Base-by-base conservation (phyloP, 2,329 filamentous ascomycete species). In the Cercospora sp. region DNA sequence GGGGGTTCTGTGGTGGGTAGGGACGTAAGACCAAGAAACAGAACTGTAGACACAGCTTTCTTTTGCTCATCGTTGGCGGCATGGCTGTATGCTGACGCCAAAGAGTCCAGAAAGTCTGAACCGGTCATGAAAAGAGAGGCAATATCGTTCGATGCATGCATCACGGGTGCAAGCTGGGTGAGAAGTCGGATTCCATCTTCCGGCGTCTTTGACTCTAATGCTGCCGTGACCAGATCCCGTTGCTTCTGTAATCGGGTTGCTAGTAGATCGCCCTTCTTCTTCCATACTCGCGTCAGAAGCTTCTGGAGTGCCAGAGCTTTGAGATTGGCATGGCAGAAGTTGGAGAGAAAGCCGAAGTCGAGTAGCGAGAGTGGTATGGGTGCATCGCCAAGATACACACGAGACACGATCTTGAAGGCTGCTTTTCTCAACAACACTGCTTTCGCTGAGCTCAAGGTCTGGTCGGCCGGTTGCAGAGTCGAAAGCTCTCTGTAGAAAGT, bases 101-200 rank as follows among this genome's bases (percentile, higher is more conserved):
- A 83, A 0, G 90, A 88, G 77, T 97, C 94, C 20, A 97, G 80
- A 73, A 95, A 94, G 79, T 97, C 94, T 61, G 91, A 93, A 0
- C 94, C 94, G 0, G 91, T 91, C 73, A 96, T 86, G 74, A 97
- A 89, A 72, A 91, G 83, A 6, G 81, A 79, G 31, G 84, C 86
- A 55, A 81, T 81, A 26, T 84, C 81, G 0, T 87, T 82, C 5
- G 89, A 92, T 6, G 82, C 83, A 72, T 87, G 84, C 5, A 93
- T 80, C 3, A 94, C 80, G 60, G 87, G 84, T 67, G 88, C 91
- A n/a, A 92, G 76, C 9, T 81, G 81, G 58, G 83, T 83, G 33
- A 93, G 81, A 12, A 68, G 28, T 20, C 60, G 53, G n/a, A 60
- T 51, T 18, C 53, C 65, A 48, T 63, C 53, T 2, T 66, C 57